A percentile compares a stretch with the other conserved stretches of the same genome.
These are phyloP conservation scores for Croton laevigatus DNA, from an alignment of 441 rosid species.

Conservation along the genomic window DNA sequence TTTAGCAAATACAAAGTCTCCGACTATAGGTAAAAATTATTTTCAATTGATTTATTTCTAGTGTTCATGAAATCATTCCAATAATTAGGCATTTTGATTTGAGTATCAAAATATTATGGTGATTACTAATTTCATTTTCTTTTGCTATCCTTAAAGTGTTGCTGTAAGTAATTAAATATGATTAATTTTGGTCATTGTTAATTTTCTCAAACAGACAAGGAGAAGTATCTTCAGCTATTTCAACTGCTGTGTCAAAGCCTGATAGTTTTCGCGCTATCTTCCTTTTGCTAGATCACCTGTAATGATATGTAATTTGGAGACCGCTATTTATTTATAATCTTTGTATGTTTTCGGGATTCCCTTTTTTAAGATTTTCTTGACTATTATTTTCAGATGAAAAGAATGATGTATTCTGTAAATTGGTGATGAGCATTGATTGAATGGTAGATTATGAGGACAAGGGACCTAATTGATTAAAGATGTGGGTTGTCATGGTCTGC, in stretches of 20 bases:
- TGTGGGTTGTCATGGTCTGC: background rate
- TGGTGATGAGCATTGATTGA: conserved; percentile 18
- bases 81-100: no score
- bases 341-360: background rate
- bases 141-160: background rate
- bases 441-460: background rate
- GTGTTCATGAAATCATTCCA: no score
- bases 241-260: conserved; percentile 87
- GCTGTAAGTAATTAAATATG: background rate
- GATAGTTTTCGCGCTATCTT: conserved; percentile 14
- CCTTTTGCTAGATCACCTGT: background rate
- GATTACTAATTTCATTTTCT: no score
- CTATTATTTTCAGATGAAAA: background rate
- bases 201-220: conserved; percentile 51
- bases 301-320: conserved; percentile 15
- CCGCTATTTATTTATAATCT: background rate
- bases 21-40: background rate
- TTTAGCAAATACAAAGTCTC: background rate
- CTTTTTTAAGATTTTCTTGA: background rate
- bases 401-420: conserved; percentile 1
- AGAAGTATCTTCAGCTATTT: conserved; percentile 38
- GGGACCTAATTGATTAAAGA: background rate
- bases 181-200: background rate
- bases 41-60: background rate
- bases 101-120: no score